Base-by-base conservation (phyloP, 1,139 yeast genomes). In the Trichomonascaceae sp. region DNA sequence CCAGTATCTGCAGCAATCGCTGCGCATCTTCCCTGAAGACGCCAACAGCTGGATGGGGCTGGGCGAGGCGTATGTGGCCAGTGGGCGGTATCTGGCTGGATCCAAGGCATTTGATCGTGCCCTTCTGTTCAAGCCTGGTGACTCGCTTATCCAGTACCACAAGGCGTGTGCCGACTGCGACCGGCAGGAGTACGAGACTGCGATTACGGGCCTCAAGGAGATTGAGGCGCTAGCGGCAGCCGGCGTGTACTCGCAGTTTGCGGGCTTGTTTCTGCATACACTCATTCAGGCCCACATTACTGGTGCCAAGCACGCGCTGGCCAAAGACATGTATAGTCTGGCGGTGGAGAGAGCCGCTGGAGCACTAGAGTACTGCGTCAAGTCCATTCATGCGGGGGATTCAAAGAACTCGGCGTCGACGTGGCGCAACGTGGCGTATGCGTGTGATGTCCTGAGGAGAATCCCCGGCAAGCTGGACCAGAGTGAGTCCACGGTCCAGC, bases 61-160 rank as follows among this genome's bases (percentile, higher is more conserved):
- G 26, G 98, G 98, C 15, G 98, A 92, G 54, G 92, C 96, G 0
- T 89, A 89, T 52, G 65, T 69, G 37, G 71, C 75, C 30, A 74
- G 93, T 55, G 98, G 98, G 4, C 67, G 95, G 42, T 62, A 76
- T 32, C 89, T 80, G 39, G 93, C 97, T 2, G 84, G 95, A 0
- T 67, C 71, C 5, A 85, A 80, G 51, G 96, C 92, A 1, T 81
- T 85, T 47, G 65, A 62, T 27, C 74, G 75, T 40, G 84, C 89
- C 0, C 50, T 71, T 28, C 60, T 64, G 16, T 46, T 80, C 13
- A 69, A 71, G 25, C 63, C 71, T 0, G 47, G 52, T 1, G 68
- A 66, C 40, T 74, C 82, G 77, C 67, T 71, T 32, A 76, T 82
- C 0, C 60, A 62, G 26, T 82, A 76, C 47, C 65, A 81, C 53